Evolutionary conservation across 345 rosid species (phyloP).

Genomic region (Eucalyptus tenuipes): DNA sequence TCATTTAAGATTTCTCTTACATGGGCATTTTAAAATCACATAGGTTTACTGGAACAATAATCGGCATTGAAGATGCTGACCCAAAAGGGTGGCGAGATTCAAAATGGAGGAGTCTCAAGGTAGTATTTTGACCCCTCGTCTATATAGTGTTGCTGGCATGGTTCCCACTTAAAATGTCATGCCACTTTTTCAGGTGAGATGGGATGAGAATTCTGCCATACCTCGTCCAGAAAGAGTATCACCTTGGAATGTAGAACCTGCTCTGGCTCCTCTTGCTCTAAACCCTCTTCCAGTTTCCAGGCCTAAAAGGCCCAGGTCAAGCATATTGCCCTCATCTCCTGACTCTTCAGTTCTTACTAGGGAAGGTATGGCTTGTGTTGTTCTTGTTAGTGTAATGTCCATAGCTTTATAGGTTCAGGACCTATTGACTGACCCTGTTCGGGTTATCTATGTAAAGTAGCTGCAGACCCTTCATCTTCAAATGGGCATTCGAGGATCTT

Average conservation of each 20-base stretch:
- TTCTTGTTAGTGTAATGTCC: not conserved
- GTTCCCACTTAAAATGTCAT: not conserved
- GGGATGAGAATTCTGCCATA: constrained; percentile 71
- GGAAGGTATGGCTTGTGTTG: constrained; percentile 38
- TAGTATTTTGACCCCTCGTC: not conserved
- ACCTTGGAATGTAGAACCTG: constrained; percentile 85
- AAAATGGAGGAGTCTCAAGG: constrained; percentile 87
- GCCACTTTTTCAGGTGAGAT: constrained; percentile 41
- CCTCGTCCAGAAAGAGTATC: constrained; percentile 85
- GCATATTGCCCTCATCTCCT: constrained; percentile 30
- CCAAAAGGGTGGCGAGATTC: constrained; percentile 51
- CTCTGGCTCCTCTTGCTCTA: constrained; percentile 62
- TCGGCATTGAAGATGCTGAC: constrained; percentile 62
- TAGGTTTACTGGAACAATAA: constrained; percentile 76
- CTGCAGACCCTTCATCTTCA: constrained; percentile 41
- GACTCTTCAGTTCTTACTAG: constrained; percentile 45
- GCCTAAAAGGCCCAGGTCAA: constrained; percentile 54
- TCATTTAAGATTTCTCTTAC: not conserved
- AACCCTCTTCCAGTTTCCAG: constrained; percentile 49
- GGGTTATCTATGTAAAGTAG: constrained; percentile 26
- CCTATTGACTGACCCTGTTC: not conserved
- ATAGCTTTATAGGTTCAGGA: not conserved
- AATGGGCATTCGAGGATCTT: constrained; percentile 60
- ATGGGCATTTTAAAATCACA: not conserved
- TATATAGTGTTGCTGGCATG: not conserved